Base-by-base conservation (phyloP, 2,329 filamentous ascomycete species). In the Sclerotinia sclerotiorum region DNA sequence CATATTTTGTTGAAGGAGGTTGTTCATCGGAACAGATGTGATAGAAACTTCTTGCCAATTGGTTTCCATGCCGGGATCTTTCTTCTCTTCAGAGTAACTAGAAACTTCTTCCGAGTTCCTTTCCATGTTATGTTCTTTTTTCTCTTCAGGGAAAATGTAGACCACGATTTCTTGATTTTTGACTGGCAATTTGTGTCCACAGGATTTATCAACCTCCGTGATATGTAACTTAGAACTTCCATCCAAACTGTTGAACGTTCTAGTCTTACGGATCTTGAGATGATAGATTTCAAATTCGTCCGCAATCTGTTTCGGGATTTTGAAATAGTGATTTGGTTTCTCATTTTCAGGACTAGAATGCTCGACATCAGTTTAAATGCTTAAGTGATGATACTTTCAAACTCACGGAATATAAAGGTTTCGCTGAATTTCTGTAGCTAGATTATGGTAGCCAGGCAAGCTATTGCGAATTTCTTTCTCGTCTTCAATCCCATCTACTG, bases 371-470 rank as follows among this genome's bases (percentile, higher is more conserved):
- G n/a, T 35, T 32, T 19, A 19, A 54, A 11, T 44, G 32, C 5
- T 24, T n/a, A 48, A 29, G 19, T 6, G 24, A 19, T 5, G 2
- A 8, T 1, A 72, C 15, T 27, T 49, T 27, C 15, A 29, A 21
- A 61, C 75, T 75, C 70, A 77, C 76, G 72, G 73, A 61, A 77
- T 72, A 61, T 72, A 73, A 4, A 77, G 66, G 17, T 71, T 72
- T 5, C 65, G 27, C 39, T 71, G n/a, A 5, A 77, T 54, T 15
- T 62, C 69, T 3, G 44, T 49, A 2, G 68, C 73, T 49, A 76
- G 69, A 7, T 65, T 56, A 11, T 49, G 48, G 57, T 74, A 73
- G n/a, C 48, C 13, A n/a, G 51, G 52, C 49, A 39, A 54, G 49
- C 72, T 69, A 17, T 29, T 35, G 39, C 62, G 49, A 10, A 57